Base-by-base conservation (phyloP, 345 rosid genomes). In the Boechera stricta region DNA sequence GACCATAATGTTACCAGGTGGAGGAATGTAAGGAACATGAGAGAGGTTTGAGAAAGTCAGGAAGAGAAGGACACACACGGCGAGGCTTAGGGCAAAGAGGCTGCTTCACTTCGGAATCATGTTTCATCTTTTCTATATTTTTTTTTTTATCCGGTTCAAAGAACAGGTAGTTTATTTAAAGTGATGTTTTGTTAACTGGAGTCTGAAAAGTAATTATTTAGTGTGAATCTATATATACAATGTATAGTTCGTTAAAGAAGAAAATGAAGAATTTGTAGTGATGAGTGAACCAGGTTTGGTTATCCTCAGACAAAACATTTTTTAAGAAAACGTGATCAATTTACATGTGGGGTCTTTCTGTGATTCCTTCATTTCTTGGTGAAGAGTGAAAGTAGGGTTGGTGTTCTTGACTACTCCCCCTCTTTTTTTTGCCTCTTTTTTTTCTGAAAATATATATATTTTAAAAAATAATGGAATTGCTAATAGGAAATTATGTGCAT, bases 41-140 rank as follows among this genome's bases (percentile, higher is more conserved):
- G 52, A 74, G 83, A 58, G 89, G 90, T 65, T 76, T 85, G 75
- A 93, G 87, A 66, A 89, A 80, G 53, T 91, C 95, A 2, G 90
- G 92, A n/a, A 83, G 21, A 58, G 83, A 52, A 11, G 86, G 69
- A 53, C 80, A 82, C 32, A 77, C 65, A 28, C 91, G 89, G 9
- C 92, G 97, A 69, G 97, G 97, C 76, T 86, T 89, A 0, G 97
- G 95, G 56, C 97, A 93, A 29, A 87, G 79, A 21, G 87, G 91
- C 24, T 41, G 85, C 55, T 79, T 73, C 60, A 84, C 75, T 85
- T 41, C 80, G 42, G 53, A 77, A 51, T 67, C 89, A 51, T 67
- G 91, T 76, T 81, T 88, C 93, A 88, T 90, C 2, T 63, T 76
- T 51, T 36, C 32, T 13, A 32, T 52, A 15, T 72, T 10, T 12